Evolutionary conservation across 768 basidiomycete genomes (phyloP).

Genomic region (Cystofilobasidium macerans): DNA sequence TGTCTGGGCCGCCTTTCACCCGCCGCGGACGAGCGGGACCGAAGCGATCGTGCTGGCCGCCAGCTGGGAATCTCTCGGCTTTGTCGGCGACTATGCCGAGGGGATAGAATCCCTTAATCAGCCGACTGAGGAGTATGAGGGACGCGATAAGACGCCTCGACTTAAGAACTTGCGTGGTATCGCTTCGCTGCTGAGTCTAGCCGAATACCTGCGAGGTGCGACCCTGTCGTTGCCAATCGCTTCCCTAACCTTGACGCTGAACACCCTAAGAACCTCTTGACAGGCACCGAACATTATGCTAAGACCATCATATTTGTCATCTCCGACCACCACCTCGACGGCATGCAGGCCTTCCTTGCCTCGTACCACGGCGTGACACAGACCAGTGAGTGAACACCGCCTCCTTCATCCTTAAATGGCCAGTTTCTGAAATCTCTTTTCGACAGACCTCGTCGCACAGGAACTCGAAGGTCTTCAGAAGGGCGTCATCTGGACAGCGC

Average conservation of each 20-base stretch:
- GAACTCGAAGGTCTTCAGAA: constrained; percentile 38
- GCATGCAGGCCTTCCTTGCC: constrained; percentile 83
- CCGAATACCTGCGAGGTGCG: constrained; percentile 69
- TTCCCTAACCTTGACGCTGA: not conserved
- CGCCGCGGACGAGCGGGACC: constrained; percentile 81
- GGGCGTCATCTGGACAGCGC: constrained; percentile 88
- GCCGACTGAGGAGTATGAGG: constrained; percentile 6
- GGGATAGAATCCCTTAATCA: not conserved
- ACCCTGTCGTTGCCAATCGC: not conserved
- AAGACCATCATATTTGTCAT: constrained; percentile 86
- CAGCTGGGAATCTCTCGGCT: constrained; percentile 61
- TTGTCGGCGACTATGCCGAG: constrained; percentile 14
- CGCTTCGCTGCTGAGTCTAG: constrained; percentile 73
- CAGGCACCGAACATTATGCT: constrained; percentile 75
- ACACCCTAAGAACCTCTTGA: not conserved
- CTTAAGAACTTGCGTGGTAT: constrained; percentile 70
- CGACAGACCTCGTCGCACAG: constrained; percentile 14
- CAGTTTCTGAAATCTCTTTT: no score
- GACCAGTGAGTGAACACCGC: constrained; percentile 45
- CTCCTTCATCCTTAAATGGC: not conserved
- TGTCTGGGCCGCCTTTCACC: constrained; percentile 66
- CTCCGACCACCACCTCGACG: constrained; percentile 77
- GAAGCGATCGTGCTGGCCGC: constrained; percentile 89
- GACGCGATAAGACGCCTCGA: constrained; percentile 2
- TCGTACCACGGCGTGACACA: constrained; percentile 64